Evolutionary conservation across 2,329 filamentous ascomycete species (phyloP).

Genomic region (Talaromyces pinophilus): DNA sequence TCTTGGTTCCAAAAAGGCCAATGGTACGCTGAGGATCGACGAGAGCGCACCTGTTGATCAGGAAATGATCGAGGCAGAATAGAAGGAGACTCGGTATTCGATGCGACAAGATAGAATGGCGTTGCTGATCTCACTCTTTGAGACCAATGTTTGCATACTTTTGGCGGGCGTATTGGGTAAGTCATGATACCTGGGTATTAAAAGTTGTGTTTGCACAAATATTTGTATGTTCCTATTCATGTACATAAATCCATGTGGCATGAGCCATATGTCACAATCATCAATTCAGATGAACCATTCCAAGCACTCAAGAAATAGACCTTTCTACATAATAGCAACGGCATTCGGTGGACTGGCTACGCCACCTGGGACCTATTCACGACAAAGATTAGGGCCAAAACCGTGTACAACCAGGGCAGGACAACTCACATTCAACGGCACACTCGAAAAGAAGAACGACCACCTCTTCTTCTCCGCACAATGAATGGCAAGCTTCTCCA

Average conservation of each 20-base stretch:
- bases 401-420: background rate
- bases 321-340: constrained; percentile 45
- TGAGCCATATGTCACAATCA: background rate
- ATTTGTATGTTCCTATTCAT: constrained; percentile 11
- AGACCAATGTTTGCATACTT: constrained; percentile 22
- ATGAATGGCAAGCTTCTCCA: constrained; percentile 35
- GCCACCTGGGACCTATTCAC: constrained; percentile 44
- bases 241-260: constrained; percentile 15
- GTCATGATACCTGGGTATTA: constrained; percentile 31
- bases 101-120: background rate
- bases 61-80: constrained; percentile 29
- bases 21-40: constrained; percentile 35
- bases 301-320: background rate
- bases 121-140: background rate
- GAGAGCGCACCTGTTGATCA: constrained; percentile 31
- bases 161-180: constrained; percentile 24
- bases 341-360: constrained; percentile 51
- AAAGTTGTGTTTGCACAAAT: background rate
- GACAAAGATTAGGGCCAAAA: background rate
- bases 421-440: constrained; percentile 34
- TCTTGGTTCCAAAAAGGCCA: constrained; percentile 29
- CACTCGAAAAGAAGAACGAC: constrained; percentile 38
- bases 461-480: constrained; percentile 35
- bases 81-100: background rate
- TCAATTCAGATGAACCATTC: constrained; percentile 1